Base-by-base conservation (phyloP, 2,329 filamentous ascomycete species). In the Venturia oleaginea region DNA sequence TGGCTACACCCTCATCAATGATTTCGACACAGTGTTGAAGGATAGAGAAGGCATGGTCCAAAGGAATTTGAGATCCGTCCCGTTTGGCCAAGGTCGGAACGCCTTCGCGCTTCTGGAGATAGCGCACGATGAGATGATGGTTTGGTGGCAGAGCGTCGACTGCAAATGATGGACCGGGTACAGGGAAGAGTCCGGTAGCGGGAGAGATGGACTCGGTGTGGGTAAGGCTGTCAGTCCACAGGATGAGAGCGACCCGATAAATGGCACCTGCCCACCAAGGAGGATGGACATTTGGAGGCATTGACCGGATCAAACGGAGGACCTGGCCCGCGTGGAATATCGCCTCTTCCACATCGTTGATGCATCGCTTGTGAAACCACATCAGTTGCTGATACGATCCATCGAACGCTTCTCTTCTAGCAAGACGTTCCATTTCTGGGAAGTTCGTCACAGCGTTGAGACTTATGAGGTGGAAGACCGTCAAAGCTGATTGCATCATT, bases 181-280 rank as follows among this genome's bases (percentile, higher is more conserved):
- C 71, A 19, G 74, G 70, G 71, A 76, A 75, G 66, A 76, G 69
- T 67, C 72, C 73, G 68, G 70, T 72, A 34, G 69, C 69, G 32
- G 72, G 72, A 15, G 65, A 60, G 22, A 73, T 69, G 65, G 70
- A 69, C 63, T 85, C 80, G 65, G 81, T 77, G 65, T 80, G 79
- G 6, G 77, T 78, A 64, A 87, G 73, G 68, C 84, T 83, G 68
- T 88, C 84, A 2, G 81, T 79, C 86, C 85, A 88, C 2, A 87
- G 76, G 48, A 86, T 81, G 64, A 88, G 76, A 4, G 81, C 81
- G 1, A 81, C 86, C n/a, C 88, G 84, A 71, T 90, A 90, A 48
- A 90, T 77, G 3, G 86, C 87, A 1, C 81, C 83, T n/a, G 85
- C 78, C 87, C 87, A 90, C 87, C 87, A 91, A 43, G 81, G 83